Evolutionary conservation across 2,329 filamentous ascomycete species (phyloP).

Genomic region (Ilyonectria destructans): DNA sequence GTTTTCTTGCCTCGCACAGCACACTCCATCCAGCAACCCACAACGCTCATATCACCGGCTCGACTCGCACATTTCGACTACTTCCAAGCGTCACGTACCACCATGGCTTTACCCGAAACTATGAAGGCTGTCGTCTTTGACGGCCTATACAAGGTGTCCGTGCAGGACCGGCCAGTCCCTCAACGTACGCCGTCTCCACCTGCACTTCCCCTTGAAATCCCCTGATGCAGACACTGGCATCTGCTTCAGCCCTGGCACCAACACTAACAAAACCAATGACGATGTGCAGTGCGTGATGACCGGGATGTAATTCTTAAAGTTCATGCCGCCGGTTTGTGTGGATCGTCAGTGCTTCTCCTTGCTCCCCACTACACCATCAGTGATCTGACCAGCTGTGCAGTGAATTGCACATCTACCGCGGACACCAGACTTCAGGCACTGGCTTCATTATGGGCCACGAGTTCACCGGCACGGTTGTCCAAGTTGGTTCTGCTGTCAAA

Average conservation of each 20-base stretch:
- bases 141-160: conserved; percentile 79
- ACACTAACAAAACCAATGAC: conserved; percentile 32
- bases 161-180: conserved; percentile 87
- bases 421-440: conserved; percentile 79
- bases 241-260: not conserved
- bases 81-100: not conserved
- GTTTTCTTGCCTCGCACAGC: not conserved
- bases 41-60: conserved; percentile 7
- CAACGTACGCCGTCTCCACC: conserved; percentile 59
- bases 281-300: conserved; percentile 71
- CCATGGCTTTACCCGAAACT: conserved; percentile 62
- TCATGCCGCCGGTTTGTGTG: conserved; percentile 86
- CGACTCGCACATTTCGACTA: not conserved
- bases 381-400: conserved; percentile 58
- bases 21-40: not conserved
- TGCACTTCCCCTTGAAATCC: not conserved
- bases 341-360: conserved; percentile 75
- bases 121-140: conserved; percentile 96
- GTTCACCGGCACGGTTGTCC: conserved; percentile 84
- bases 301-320: conserved; percentile 89
- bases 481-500: conserved; percentile 78
- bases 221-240: not conserved
- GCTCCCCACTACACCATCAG: not conserved
- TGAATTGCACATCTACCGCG: conserved; percentile 90
- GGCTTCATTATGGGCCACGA: conserved; percentile 86